phyloP scores from a whole-genome alignment of 768 basidiomycete genomes.

The Podaxis carcinomalis region DNA sequence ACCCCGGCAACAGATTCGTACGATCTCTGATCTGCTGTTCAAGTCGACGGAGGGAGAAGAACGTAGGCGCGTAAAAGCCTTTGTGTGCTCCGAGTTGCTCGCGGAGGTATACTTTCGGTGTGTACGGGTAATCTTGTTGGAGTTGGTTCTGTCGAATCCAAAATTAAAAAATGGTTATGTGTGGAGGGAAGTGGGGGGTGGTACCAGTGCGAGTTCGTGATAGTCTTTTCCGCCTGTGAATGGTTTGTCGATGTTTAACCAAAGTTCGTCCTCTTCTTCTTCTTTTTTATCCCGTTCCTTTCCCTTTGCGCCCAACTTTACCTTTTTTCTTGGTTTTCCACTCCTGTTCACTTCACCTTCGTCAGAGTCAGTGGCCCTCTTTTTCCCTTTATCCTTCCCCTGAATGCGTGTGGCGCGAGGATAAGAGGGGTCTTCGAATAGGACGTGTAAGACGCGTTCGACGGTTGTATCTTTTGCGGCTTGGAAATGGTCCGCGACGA shows the following conservation, averaged over 20 bases:
- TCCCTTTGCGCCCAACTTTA: slow-evolving; percentile 30
- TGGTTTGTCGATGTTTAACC: slow-evolving; percentile 49
- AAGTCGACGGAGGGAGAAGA: slow-evolving; percentile 40
- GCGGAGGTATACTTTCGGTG: slow-evolving; percentile 54
- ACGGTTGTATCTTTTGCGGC: slow-evolving; percentile 34
- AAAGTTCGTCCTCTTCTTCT: slow-evolving; percentile 42
- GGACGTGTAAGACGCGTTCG: slow-evolving; percentile 50
- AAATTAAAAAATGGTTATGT: neutral
- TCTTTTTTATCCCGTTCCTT: slow-evolving; percentile 13
- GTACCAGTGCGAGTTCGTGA: slow-evolving; percentile 46
- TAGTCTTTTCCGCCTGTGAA: slow-evolving; percentile 43
- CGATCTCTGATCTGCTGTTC: slow-evolving; percentile 25
- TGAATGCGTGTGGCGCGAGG: slow-evolving; percentile 40
- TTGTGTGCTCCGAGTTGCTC: slow-evolving; percentile 31
- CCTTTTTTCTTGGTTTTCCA: slow-evolving; percentile 23
- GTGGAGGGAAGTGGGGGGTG: slow-evolving; percentile 16
- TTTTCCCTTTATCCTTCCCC: slow-evolving; percentile 18
- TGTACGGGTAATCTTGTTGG: slow-evolving; percentile 49
- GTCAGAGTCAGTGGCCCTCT: slow-evolving; percentile 27
- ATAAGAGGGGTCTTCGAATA: slow-evolving; percentile 61
- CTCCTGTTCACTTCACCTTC: slow-evolving; percentile 4
- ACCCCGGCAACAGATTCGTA: slow-evolving; percentile 10
- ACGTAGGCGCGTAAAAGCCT: slow-evolving; percentile 63
- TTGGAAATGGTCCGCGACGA: slow-evolving; percentile 42
- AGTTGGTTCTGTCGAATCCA: slow-evolving; percentile 42